Conservation (phyloP, 1,139 yeast genomes). For the Saccharomycopsis crataegensis region DNA sequence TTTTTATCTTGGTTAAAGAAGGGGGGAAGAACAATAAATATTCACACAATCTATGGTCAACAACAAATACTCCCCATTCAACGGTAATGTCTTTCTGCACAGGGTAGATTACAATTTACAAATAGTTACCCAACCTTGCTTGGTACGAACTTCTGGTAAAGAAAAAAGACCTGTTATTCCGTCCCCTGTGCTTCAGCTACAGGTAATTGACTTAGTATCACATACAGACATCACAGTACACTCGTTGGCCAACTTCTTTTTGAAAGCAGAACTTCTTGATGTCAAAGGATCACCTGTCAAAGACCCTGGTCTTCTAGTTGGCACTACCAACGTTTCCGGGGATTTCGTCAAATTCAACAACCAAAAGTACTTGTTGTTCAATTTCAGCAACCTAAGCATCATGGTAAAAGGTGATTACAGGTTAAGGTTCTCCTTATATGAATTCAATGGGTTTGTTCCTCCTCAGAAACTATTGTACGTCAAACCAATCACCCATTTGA, state of each 20-base stretch:
- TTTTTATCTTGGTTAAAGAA: background rate
- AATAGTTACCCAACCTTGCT: constrained; percentile 11
- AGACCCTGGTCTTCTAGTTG: constrained; percentile 1
- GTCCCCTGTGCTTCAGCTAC: constrained; percentile 14
- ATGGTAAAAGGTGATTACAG: constrained; percentile 12
- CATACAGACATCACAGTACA: constrained; percentile 10
- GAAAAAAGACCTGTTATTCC: constrained; percentile 16
- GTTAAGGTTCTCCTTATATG: constrained; percentile 9
- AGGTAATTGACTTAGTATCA: constrained; percentile 2
- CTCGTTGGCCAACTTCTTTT: constrained; percentile 5
- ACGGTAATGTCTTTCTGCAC: background rate
- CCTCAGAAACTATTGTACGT: background rate
- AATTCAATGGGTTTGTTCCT: constrained; percentile 1
- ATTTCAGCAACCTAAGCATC: constrained; percentile 11
- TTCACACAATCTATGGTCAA: background rate
- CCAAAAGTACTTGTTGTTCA: constrained; percentile 7
- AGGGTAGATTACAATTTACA: constrained; percentile 3
- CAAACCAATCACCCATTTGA: background rate
- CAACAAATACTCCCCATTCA: background rate
- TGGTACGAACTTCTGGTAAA: constrained; percentile 12
- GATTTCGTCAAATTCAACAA: constrained; percentile 6
- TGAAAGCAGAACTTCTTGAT: constrained; percentile 3
- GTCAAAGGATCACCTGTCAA: background rate
- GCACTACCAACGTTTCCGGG: constrained; percentile 13
- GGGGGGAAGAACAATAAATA: background rate